Evolutionary conservation across 139 green algal genomes (phyloP), one percentile per base, ranked within the genome.

Genomic region (Chara braunii): DNA sequence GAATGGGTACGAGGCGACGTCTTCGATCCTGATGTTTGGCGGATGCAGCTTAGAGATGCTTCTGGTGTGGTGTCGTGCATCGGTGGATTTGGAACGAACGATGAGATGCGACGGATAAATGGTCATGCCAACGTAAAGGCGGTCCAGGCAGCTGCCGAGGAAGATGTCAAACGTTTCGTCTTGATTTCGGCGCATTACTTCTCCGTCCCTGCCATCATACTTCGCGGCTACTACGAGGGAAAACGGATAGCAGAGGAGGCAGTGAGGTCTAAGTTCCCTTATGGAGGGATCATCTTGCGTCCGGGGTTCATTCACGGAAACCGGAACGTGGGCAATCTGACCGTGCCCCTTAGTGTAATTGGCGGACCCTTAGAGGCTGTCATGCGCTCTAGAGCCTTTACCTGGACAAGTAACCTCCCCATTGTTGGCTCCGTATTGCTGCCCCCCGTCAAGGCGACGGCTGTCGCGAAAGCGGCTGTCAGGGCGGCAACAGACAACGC

Each of bases 141-240:
- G 5, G 56, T 79, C 11, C 55, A 73, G 7, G 12, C 55, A 32
- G 64, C 64, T 9, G 44, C 51, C 3, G 64, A 73, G 14, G 64
- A 44, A 58, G 64, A 59, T 9, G 72, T 80, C n/a, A 60, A 68
- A 30, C 37, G 72, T 3, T 79, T 79, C 45, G 72, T 80, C 28
- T 80, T 78, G 28, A 78, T 80, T 4, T 80, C 72, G 2, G 72
- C 68, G 9, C 71, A 80, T 31, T 68, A 80, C 24, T 51, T 80
- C 22, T 50, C 51, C 3, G 66, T 78, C 24, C 69, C 69, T 8
- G 29, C 31, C 7, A 79, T 78, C 32, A 24, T 78, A 22, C 51
- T 78, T 24, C 70, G 51, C 6, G 69, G 69, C 14, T 78, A 78
- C 40, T 78, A 52, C 23, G 67, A 75, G 42, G 69, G 69, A 24